phyloP scores from a whole-genome alignment of 2,329 filamentous ascomycete genomes.

The Fusarium sublunatum region DNA sequence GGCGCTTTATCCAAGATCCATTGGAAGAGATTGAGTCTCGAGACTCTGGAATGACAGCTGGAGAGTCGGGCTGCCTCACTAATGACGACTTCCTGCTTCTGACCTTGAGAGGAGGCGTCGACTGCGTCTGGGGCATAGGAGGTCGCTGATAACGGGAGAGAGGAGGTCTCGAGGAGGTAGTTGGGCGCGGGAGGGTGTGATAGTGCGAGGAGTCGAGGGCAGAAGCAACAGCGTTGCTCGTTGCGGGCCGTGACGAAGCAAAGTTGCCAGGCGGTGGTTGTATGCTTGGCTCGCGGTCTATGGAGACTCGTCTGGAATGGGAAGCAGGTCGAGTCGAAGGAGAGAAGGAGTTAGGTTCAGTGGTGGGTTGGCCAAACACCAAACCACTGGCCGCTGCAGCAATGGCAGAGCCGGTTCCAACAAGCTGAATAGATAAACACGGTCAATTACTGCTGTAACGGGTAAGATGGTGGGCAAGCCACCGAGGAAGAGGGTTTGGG shows the following conservation, averaged over 20 bases:
- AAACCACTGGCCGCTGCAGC: slow-evolving; percentile 69
- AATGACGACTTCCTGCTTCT: slow-evolving; percentile 58
- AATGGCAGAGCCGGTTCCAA: slow-evolving; percentile 70
- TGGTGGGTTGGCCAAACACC: slow-evolving; percentile 66
- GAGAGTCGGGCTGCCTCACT: slow-evolving; percentile 54
- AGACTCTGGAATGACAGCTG: slow-evolving; percentile 56
- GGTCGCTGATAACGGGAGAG: slow-evolving; percentile 54
- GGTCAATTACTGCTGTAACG: slow-evolving; percentile 39
- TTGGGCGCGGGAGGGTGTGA: slow-evolving; percentile 47
- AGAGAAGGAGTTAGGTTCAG: slow-evolving; percentile 53
- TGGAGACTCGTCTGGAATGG: slow-evolving; percentile 48
- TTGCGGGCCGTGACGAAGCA: slow-evolving; percentile 56
- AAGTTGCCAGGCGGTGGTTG: slow-evolving; percentile 43
- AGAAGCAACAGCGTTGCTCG: slow-evolving; percentile 54
- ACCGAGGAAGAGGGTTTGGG: slow-evolving; percentile 38
- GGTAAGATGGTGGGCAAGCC: slow-evolving; percentile 35
- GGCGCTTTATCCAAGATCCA: slow-evolving; percentile 77
- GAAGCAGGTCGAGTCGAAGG: slow-evolving; percentile 45
- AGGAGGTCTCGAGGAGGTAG: slow-evolving; percentile 52
- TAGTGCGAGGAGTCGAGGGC: slow-evolving; percentile 48
- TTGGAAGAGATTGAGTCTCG: slow-evolving; percentile 70
- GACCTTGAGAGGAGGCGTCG: slow-evolving; percentile 55
- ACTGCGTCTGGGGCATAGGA: slow-evolving; percentile 55
- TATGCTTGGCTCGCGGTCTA: slow-evolving; percentile 51
- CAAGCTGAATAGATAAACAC: slow-evolving; percentile 58